A percentile compares a stretch with the other conserved stretches of the same genome.
Evolutionary conservation across 2,329 filamentous ascomycete species (phyloP).

Genomic region (Colletotrichum plurivorum): DNA sequence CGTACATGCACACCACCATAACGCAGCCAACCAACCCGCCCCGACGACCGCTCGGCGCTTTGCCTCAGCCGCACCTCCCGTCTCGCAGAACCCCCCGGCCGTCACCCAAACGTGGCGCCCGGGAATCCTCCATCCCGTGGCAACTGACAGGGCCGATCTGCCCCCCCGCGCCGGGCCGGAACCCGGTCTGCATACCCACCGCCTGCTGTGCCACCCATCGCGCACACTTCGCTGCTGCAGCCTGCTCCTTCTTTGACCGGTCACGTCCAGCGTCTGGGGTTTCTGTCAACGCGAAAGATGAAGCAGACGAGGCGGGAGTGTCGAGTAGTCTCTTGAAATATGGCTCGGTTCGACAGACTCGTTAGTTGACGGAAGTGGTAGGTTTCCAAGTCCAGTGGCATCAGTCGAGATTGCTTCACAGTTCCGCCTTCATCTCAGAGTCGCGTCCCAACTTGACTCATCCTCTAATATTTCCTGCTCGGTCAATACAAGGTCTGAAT

Average conservation of each 20-base stretch:
- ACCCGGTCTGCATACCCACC: constrained; percentile 11
- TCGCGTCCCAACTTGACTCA: too few relatives aligned
- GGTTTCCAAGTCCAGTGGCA: too few relatives aligned
- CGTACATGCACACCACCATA: not conserved
- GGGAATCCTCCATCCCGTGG: constrained; percentile 8
- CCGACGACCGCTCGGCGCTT: constrained; percentile 7
- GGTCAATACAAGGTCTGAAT: too few relatives aligned
- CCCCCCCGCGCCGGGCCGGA: constrained; percentile 11
- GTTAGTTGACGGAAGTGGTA: too few relatives aligned
- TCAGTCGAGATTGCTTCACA: too few relatives aligned
- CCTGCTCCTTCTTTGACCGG: not conserved
- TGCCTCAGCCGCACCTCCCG: constrained; percentile 24
- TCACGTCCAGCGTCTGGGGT: not conserved
- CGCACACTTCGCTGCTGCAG: not conserved
- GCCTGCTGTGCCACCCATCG: constrained; percentile 10
- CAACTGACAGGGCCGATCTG: constrained; percentile 7
- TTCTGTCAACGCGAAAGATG: too few relatives aligned
- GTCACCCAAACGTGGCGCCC: constrained; percentile 6
- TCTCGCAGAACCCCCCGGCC: not conserved
- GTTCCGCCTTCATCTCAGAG: too few relatives aligned
- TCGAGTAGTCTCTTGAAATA: too few relatives aligned
- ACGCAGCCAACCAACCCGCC: constrained; percentile 4
- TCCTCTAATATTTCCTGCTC: too few relatives aligned
- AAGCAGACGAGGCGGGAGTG: too few relatives aligned
- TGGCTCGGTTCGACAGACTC: too few relatives aligned